phyloP scores from a whole-genome alignment of 2,329 filamentous ascomycete species.

The Neonectria neomacrospora region DNA sequence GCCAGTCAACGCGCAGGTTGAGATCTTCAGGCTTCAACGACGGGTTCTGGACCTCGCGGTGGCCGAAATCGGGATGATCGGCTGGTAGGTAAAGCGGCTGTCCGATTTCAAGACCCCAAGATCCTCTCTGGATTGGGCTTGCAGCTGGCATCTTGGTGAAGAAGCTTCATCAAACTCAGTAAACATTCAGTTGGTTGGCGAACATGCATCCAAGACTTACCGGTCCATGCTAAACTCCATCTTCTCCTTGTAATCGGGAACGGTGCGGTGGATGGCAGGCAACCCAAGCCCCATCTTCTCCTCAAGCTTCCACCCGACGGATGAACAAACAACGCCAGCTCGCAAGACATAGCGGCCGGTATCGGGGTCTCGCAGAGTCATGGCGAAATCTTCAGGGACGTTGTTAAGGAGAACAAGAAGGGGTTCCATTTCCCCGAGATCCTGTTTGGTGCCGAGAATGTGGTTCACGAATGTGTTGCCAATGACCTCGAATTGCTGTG shows the following conservation, averaged over 20 bases:
- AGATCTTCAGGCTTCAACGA: slow-evolving; percentile 68
- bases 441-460: slow-evolving; percentile 71
- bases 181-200: no score
- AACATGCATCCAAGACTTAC: slow-evolving; percentile 53
- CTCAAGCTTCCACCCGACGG: slow-evolving; percentile 81
- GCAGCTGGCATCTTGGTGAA: slow-evolving; percentile 81
- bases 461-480: slow-evolving; percentile 72
- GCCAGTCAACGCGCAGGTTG: slow-evolving; percentile 85
- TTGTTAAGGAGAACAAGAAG: slow-evolving; percentile 79
- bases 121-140: slow-evolving; percentile 83
- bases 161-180: slow-evolving; percentile 61
- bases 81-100: slow-evolving; percentile 80
- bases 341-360: slow-evolving; percentile 80
- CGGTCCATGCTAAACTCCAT: slow-evolving; percentile 90
- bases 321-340: slow-evolving; percentile 81
- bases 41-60: slow-evolving; percentile 68
- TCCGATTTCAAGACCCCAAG: slow-evolving; percentile 84
- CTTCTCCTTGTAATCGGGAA: slow-evolving; percentile 88
- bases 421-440: slow-evolving; percentile 71
- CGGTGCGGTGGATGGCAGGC: slow-evolving; percentile 75
- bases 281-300: slow-evolving; percentile 79
- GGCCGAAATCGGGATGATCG: slow-evolving; percentile 70
- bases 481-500: slow-evolving; percentile 75
- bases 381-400: slow-evolving; percentile 85
- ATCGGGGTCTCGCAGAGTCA: slow-evolving; percentile 76